These are phyloP conservation scores for Geranomyces michiganensis DNA, from an alignment of 192 early-diverging fungal genomes.

Conservation along the genomic window DNA sequence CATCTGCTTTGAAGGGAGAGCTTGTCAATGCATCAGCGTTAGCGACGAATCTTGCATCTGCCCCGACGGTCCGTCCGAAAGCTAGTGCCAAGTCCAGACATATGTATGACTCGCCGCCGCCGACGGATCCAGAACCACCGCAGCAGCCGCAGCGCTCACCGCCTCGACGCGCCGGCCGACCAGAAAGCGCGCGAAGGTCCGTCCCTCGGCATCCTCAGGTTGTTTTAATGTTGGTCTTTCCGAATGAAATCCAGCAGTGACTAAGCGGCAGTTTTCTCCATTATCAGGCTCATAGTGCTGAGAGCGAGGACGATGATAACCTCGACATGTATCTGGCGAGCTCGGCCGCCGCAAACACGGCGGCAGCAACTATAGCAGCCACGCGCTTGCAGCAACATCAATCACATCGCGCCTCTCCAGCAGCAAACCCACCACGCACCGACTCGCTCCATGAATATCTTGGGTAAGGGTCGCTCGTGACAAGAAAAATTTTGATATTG, in stretches of 20 bases:
- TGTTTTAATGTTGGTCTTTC: no score
- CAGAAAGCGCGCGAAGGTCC: constrained; percentile 13
- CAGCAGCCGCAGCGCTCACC: not conserved
- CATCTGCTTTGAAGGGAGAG: constrained; percentile 27
- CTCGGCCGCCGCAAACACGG: no score
- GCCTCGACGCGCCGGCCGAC: not conserved
- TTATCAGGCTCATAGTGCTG: not conserved
- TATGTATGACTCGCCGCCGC: constrained; percentile 2
- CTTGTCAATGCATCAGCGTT: constrained; percentile 14
- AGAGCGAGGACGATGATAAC: constrained; percentile 22
- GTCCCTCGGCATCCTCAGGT: constrained; percentile 14
- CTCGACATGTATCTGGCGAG: constrained; percentile 13
- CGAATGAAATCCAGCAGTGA: no score
- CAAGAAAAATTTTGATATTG: no score
- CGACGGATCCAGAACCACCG: constrained; percentile 3
- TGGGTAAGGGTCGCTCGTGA: no score
- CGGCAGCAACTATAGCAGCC: no score
- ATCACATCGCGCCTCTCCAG: no score
- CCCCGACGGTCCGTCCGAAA: not conserved
- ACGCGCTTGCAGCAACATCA: no score
- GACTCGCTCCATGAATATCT: no score
- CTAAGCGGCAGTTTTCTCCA: not conserved
- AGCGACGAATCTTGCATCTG: constrained; percentile 21
- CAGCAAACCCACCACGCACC: no score
- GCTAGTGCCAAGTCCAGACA: not conserved